These are phyloP conservation scores for Sicyos edulis DNA, from an alignment of 306 rosid genomes.

Conservation along the genomic window DNA sequence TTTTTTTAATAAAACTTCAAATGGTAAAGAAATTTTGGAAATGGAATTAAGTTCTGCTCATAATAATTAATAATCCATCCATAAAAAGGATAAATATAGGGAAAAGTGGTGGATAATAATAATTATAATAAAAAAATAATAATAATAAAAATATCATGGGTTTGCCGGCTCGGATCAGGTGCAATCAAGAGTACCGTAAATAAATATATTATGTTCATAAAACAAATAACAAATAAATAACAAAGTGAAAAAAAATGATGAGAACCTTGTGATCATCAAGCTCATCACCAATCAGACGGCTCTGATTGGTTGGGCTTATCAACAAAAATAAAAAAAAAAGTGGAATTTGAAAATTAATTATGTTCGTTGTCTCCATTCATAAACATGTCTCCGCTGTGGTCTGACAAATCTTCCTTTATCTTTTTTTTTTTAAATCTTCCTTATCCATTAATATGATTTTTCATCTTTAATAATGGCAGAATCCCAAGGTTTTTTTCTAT, in stretches of 20 bases:
- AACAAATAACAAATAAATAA: neutral
- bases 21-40: too few species aligned
- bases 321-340: neutral
- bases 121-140: too few species aligned
- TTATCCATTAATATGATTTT: neutral
- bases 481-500: neutral
- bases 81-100: too few species aligned
- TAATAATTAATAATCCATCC: too few species aligned
- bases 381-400: slow-evolving; percentile 4
- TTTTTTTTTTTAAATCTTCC: neutral
- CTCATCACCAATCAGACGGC: slow-evolving; percentile 7
- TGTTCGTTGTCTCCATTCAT: neutral
- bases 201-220: neutral
- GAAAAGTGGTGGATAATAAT: too few species aligned
- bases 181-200: slow-evolving; percentile 7
- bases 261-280: neutral
- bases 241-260: neutral
- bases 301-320: neutral
- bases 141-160: too few species aligned
- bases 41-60: too few species aligned
- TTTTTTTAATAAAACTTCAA: too few species aligned
- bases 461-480: slow-evolving; percentile 5
- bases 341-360: neutral
- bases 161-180: neutral
- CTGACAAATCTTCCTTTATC: neutral